phyloP scores from a whole-genome alignment of 2,329 filamentous ascomycete species.

The Cytospora mali region DNA sequence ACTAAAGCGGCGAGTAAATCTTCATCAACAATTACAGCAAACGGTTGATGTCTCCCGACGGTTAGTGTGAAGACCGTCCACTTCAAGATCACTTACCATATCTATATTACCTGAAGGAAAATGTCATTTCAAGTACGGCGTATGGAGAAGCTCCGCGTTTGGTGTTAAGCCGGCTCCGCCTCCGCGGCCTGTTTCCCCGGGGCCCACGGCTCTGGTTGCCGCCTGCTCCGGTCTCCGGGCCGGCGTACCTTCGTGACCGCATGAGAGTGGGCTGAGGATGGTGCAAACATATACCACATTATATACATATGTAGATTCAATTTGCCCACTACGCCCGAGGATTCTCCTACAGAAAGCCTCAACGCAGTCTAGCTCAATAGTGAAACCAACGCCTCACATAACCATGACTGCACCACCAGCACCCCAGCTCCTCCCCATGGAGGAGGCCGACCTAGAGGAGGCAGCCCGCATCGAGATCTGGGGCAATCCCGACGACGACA shows the following conservation, averaged over 20 bases:
- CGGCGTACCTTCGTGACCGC: not conserved
- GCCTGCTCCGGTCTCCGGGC: constrained; percentile 3
- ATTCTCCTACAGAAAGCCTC: not conserved
- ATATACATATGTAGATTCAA: not conserved
- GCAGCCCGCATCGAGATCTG: constrained; percentile 5
- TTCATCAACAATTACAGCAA: not conserved
- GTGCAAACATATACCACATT: not conserved
- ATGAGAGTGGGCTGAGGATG: not conserved
- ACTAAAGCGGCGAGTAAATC: not conserved
- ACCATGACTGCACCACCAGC: not conserved
- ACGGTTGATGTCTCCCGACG: not conserved
- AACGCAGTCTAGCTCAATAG: not conserved
- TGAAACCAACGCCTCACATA: not conserved
- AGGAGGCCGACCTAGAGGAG: constrained; percentile 8
- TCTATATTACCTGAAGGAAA: not conserved
- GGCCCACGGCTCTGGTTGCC: not conserved
- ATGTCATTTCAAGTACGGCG: not conserved
- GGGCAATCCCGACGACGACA: constrained; percentile 5
- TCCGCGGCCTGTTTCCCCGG: not conserved
- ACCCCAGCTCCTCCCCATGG: constrained; percentile 2
- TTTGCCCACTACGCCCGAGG: not conserved
- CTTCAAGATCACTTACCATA: not conserved
- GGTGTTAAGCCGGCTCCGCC: not conserved
- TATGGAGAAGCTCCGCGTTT: not conserved
- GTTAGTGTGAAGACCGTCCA: not conserved